These are phyloP conservation scores for Alternaria dauci DNA, from an alignment of 2,329 filamentous ascomycete species.

Conservation along the genomic window DNA sequence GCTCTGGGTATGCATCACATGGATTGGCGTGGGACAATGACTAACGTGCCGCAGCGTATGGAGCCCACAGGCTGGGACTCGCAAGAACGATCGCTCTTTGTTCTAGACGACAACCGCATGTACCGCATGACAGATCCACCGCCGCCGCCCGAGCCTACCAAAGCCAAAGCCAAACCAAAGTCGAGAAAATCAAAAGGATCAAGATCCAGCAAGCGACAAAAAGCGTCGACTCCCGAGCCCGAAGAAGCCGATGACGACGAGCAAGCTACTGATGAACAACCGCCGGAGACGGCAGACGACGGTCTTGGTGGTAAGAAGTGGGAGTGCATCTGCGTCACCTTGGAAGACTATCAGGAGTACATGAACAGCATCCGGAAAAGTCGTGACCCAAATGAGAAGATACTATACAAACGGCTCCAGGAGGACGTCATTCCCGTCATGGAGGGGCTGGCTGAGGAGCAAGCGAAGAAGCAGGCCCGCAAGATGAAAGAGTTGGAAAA, in stretches of 20 bases:
- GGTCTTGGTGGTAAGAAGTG: slow-evolving; percentile 80
- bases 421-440: slow-evolving; percentile 85
- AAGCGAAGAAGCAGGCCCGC: slow-evolving; percentile 75
- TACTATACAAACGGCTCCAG: slow-evolving; percentile 74
- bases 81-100: slow-evolving; percentile 85
- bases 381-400: slow-evolving; percentile 84
- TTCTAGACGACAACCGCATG: slow-evolving; percentile 91
- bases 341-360: slow-evolving; percentile 78
- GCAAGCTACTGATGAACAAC: slow-evolving; percentile 41
- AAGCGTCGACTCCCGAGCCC: slow-evolving; percentile 59
- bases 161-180: slow-evolving; percentile 62
- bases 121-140: slow-evolving; percentile 86
- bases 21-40: neutral
- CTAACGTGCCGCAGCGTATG: slow-evolving; percentile 61
- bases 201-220: slow-evolving; percentile 77
- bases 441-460: slow-evolving; percentile 73
- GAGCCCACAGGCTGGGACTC: slow-evolving; percentile 89
- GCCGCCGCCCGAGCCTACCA: slow-evolving; percentile 64
- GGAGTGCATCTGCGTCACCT: slow-evolving; percentile 87
- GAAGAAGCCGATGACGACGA: slow-evolving; percentile 54
- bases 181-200: slow-evolving; percentile 63
- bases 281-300: slow-evolving; percentile 58
- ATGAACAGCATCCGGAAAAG: slow-evolving; percentile 76
- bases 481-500: slow-evolving; percentile 83
- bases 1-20: slow-evolving; percentile 73